These are phyloP conservation scores for Boletus rubroflammeus DNA, from an alignment of 768 basidiomycete genomes.

Conservation along the genomic window DNA sequence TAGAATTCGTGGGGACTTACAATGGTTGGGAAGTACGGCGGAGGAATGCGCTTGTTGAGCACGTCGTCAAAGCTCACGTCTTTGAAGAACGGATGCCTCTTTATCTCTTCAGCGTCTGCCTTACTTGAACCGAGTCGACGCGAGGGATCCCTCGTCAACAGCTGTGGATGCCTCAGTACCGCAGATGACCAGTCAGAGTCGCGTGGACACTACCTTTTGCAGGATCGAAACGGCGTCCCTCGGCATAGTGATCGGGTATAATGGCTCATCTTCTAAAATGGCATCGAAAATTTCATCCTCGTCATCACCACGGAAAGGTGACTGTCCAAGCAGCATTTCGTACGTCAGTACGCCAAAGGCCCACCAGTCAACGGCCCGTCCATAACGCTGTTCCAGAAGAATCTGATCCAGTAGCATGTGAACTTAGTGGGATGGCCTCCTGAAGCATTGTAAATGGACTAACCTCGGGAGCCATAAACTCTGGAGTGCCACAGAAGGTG, in stretches of 20 bases:
- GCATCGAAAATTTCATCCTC: conserved; percentile 99
- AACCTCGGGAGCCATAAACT: conserved; percentile 99
- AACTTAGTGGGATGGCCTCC: not conserved
- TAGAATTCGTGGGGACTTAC: conserved; percentile 44
- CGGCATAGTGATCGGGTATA: conserved; percentile 99
- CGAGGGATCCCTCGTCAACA: conserved; percentile 86
- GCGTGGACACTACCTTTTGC: conserved; percentile 63
- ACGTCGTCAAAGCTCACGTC: conserved; percentile 97
- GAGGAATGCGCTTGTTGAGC: conserved; percentile 94
- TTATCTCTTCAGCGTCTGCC: conserved; percentile 95
- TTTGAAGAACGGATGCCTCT: conserved; percentile 97
- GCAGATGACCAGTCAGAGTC: not conserved
- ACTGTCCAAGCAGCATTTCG: conserved; percentile 98
- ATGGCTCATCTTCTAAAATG: conserved; percentile 94
- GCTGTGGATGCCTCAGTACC: conserved; percentile 40
- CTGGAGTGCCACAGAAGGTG: conserved; percentile 98
- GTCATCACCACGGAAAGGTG: conserved; percentile 98
- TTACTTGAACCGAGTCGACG: conserved; percentile 90
- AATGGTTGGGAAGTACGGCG: conserved; percentile 95
- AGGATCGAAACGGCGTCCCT: conserved; percentile 93
- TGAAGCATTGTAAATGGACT: conserved; percentile 12
- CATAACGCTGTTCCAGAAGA: conserved; percentile 97
- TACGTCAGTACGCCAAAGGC: conserved; percentile 98
- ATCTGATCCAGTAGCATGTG: conserved; percentile 53
- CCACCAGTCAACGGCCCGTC: conserved; percentile 99